phyloP scores from a whole-genome alignment of 164 flowering plant species.

The Tetracentron sinense region DNA sequence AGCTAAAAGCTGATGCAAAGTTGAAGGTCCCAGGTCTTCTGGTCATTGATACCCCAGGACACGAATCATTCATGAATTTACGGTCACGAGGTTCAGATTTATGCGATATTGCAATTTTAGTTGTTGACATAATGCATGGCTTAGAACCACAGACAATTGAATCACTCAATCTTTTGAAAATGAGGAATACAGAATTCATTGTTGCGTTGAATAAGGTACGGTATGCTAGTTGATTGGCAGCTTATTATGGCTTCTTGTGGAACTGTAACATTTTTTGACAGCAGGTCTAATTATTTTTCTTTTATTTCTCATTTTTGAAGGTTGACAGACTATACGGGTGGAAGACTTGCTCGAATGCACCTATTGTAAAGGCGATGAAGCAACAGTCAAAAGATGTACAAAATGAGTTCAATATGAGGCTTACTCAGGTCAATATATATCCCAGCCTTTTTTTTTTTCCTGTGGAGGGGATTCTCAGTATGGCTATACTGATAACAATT shows the following conservation, averaged over 20 bases:
- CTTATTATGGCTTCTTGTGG: neutral
- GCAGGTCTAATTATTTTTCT: neutral
- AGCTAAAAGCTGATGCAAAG: constrained; percentile 88
- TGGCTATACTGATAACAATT: neutral
- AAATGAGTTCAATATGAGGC: constrained; percentile 76
- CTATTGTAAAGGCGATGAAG: constrained; percentile 73
- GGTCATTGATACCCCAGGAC: constrained; percentile 98
- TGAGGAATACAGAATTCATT: constrained; percentile 93
- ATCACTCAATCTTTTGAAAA: constrained; percentile 87
- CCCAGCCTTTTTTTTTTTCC: neutral
- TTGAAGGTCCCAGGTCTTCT: constrained; percentile 88
- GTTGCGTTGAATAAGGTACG: constrained; percentile 92
- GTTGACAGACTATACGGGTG: constrained; percentile 95
- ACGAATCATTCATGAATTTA: constrained; percentile 88
- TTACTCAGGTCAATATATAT: constrained; percentile 42
- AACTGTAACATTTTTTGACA: neutral
- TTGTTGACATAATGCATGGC: constrained; percentile 99
- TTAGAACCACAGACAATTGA: constrained; percentile 96
- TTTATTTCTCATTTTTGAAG: constrained; percentile 30
- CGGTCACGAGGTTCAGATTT: constrained; percentile 93
- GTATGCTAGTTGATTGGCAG: neutral
- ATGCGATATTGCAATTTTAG: constrained; percentile 96
- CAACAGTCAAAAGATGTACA: constrained; percentile 77
- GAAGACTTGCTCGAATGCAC: constrained; percentile 78
- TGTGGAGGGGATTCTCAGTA: neutral